Evolutionary conservation across 768 basidiomycete genomes (phyloP).

Genomic region (Rhizopogon vulgaris): DNA sequence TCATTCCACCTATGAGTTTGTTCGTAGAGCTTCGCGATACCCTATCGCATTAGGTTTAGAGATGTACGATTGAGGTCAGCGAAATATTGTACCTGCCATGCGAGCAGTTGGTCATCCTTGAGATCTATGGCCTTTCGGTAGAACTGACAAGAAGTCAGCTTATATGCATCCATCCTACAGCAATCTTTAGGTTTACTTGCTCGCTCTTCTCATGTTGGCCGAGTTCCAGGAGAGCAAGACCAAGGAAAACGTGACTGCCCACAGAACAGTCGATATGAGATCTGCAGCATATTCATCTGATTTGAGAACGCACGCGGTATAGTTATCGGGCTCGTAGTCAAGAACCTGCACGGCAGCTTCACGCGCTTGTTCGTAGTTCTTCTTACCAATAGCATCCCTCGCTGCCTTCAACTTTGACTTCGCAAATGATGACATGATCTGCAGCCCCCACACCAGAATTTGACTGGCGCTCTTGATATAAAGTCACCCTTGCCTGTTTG

Average conservation of each 20-base stretch:
- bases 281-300: not conserved
- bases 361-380: constrained; percentile 65
- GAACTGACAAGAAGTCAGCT: constrained; percentile 38
- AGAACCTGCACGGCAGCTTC: constrained; percentile 62
- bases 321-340: constrained; percentile 75
- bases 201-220: constrained; percentile 71
- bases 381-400: constrained; percentile 67
- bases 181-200: constrained; percentile 53
- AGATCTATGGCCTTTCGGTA: constrained; percentile 72
- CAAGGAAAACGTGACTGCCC: constrained; percentile 78
- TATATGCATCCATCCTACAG: constrained; percentile 1
- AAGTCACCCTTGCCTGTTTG: no score
- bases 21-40: constrained; percentile 69
- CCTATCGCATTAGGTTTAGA: constrained; percentile 36
- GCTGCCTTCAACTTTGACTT: constrained; percentile 78
- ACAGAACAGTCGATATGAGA: constrained; percentile 3
- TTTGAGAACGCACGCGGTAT: constrained; percentile 66
- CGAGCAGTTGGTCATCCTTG: constrained; percentile 66
- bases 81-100: constrained; percentile 66
- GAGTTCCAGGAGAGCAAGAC: constrained; percentile 72
- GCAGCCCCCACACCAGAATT: no score
- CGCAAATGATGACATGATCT: constrained; percentile 35
- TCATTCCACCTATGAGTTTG: constrained; percentile 52
- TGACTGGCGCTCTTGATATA: no score
- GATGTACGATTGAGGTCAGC: constrained; percentile 10